Percentiles rank a stretch among this genome's conserved stretches.
Evolutionary conservation across 495 filamentous ascomycete genomes (phyloP).

Genomic region (Neurospora terricola): DNA sequence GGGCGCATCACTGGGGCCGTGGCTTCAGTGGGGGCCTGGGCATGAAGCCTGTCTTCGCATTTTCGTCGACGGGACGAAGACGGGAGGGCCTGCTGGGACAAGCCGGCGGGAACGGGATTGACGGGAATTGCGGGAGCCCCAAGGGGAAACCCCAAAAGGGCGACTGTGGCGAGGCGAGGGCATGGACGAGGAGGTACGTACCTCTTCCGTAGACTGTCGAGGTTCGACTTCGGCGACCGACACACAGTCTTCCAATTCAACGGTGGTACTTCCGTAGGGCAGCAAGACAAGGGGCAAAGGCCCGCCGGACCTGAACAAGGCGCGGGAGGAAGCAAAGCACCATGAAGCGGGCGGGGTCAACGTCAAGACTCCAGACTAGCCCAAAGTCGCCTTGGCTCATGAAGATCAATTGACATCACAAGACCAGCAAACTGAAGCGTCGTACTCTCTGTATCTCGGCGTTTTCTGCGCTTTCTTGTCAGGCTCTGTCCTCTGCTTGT

Average conservation of each 20-base stretch:
- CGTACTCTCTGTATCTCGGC: background rate
- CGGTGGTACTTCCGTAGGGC: background rate
- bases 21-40: background rate
- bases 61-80: background rate
- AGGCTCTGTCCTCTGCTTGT: background rate
- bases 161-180: background rate
- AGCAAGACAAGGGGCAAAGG: background rate
- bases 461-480: background rate
- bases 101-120: background rate
- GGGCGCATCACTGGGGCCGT: background rate
- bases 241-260: background rate
- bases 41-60: background rate
- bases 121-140: background rate
- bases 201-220: background rate
- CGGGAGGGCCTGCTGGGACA: background rate
- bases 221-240: background rate
- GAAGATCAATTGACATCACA: background rate
- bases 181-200: background rate
- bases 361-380: background rate
- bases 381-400: background rate
- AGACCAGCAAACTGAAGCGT: background rate
- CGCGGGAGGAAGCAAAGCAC: background rate
- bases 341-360: background rate
- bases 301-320: background rate
- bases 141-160: background rate